phyloP scores from a whole-genome alignment of 306 rosid genomes.

The Vigna trinervia region DNA sequence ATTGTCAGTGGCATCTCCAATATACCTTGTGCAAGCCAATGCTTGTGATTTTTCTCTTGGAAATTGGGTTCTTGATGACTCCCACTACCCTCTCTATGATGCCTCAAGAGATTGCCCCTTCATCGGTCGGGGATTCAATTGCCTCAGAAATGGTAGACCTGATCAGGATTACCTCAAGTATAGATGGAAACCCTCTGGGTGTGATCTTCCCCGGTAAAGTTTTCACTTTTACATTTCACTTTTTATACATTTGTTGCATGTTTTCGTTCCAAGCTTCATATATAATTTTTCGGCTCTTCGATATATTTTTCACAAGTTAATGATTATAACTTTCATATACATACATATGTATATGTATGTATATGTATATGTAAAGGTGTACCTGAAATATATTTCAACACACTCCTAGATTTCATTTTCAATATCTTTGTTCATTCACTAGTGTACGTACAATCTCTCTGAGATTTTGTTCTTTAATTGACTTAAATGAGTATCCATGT shows the following conservation, averaged over 20 bases:
- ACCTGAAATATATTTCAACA: too few relatives aligned
- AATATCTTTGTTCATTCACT: not conserved
- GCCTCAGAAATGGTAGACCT: slow-evolving; percentile 64
- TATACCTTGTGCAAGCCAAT: slow-evolving; percentile 33
- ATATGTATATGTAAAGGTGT: too few relatives aligned
- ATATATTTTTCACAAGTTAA: too few relatives aligned
- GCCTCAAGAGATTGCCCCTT: slow-evolving; percentile 55
- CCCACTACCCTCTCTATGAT: slow-evolving; percentile 60
- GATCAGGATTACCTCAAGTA: slow-evolving; percentile 59
- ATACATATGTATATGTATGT: too few relatives aligned
- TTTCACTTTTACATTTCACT: slow-evolving; percentile 8
- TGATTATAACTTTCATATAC: too few relatives aligned
- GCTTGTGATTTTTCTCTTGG: slow-evolving; percentile 56
- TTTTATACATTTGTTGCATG: not conserved
- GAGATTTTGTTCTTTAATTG: not conserved
- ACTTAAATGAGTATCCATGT: too few relatives aligned
- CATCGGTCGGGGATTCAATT: slow-evolving; percentile 61
- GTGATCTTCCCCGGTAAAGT: slow-evolving; percentile 65
- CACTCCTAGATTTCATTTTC: too few relatives aligned
- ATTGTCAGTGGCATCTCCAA: slow-evolving; percentile 5
- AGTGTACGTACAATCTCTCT: not conserved
- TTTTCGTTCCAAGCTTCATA: not conserved
- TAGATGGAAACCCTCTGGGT: slow-evolving; percentile 66
- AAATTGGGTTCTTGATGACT: slow-evolving; percentile 54
- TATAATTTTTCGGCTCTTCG: not conserved